Conservation (phyloP, 768 basidiomycete species). For the Naganishia friedmannii region DNA sequence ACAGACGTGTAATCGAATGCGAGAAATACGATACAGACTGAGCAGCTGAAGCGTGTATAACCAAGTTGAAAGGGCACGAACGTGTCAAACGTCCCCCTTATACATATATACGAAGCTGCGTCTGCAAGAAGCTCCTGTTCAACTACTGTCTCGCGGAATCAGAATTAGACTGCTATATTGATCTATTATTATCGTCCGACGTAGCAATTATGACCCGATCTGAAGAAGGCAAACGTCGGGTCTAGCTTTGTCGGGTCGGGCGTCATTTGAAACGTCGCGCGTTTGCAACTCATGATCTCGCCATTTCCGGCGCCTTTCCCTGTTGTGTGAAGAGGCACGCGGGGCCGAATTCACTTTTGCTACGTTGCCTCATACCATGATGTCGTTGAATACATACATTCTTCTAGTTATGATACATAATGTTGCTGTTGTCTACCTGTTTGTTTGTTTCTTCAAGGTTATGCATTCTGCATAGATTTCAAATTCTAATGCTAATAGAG, state of each 20-base stretch:
- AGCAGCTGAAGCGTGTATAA: background rate
- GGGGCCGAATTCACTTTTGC: background rate
- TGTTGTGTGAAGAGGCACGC: too few species aligned
- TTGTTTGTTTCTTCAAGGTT: background rate
- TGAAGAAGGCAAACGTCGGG: background rate
- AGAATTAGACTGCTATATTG: background rate
- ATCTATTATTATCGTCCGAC: background rate
- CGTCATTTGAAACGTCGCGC: too few species aligned
- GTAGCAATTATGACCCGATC: too few species aligned
- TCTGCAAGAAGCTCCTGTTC: background rate
- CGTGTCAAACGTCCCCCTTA: too few species aligned
- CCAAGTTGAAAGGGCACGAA: too few species aligned
- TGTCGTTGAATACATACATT: background rate
- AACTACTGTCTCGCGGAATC: background rate
- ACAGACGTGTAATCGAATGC: background rate
- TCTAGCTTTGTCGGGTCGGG: background rate
- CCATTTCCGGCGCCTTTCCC: too few species aligned
- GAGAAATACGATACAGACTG: background rate
- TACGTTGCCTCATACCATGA: background rate
- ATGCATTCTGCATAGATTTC: background rate
- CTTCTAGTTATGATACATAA: background rate
- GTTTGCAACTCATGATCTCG: too few species aligned
- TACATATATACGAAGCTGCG: too few species aligned
- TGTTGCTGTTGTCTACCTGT: slow-evolving; percentile 11
- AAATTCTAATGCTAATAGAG: background rate